Evolutionary conservation across 805 yeast genomes (phyloP).

Genomic region (Starmerella powellii): DNA sequence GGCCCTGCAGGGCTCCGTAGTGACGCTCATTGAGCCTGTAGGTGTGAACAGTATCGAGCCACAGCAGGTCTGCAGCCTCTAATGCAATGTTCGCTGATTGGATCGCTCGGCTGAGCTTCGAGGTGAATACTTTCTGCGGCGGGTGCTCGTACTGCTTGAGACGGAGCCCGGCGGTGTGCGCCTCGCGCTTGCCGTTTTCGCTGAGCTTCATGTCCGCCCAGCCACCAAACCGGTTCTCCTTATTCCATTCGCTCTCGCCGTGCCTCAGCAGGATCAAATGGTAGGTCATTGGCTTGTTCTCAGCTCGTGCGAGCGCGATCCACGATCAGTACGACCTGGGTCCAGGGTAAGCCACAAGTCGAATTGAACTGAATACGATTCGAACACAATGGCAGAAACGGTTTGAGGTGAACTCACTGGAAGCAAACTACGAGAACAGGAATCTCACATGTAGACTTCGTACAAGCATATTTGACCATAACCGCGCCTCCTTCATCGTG

Average conservation of each 20-base stretch:
- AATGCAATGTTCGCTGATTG: slow-evolving; percentile 93
- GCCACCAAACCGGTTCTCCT: slow-evolving; percentile 93
- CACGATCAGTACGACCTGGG: too few relatives aligned
- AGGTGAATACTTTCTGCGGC: slow-evolving; percentile 82
- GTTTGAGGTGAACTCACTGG: too few relatives aligned
- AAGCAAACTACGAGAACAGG: too few relatives aligned
- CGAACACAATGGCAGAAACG: too few relatives aligned
- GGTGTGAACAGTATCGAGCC: slow-evolving; percentile 80
- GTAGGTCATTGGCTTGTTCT: slow-evolving; percentile 22
- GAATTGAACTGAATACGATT: too few relatives aligned
- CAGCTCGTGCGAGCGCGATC: too few relatives aligned
- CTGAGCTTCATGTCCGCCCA: slow-evolving; percentile 91
- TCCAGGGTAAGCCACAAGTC: too few relatives aligned
- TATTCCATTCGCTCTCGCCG: slow-evolving; percentile 99
- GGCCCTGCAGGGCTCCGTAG: slow-evolving; percentile 96
- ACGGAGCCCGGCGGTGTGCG: slow-evolving; percentile 79
- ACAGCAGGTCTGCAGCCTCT: slow-evolving; percentile 73
- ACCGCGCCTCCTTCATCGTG: too few relatives aligned
- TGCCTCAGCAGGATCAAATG: slow-evolving; percentile 88
- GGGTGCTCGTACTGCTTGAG: slow-evolving; percentile 68
- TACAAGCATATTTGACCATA: too few relatives aligned
- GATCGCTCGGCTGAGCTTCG: slow-evolving; percentile 83
- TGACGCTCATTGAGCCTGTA: slow-evolving; percentile 99
- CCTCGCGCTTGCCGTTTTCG: slow-evolving; percentile 75
- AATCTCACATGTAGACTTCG: too few relatives aligned